phyloP scores from a whole-genome alignment of 2,329 filamentous ascomycete genomes.

The Penicillium brasilianum region DNA sequence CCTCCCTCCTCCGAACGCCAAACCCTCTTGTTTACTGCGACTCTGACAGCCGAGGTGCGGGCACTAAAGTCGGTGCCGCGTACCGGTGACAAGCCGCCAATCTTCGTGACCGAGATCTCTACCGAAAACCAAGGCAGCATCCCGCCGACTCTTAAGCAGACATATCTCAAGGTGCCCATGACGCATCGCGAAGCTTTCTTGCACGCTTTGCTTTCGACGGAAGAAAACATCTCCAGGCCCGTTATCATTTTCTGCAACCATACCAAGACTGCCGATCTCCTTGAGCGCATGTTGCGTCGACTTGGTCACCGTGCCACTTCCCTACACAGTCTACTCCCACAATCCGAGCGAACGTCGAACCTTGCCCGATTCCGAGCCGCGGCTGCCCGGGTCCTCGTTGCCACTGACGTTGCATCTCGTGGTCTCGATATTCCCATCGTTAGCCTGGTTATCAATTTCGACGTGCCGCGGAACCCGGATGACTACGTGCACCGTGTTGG shows the following conservation, averaged over 20 bases:
- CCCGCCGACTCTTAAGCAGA: slow-evolving; percentile 79
- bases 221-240: slow-evolving; percentile 73
- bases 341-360: slow-evolving; percentile 84
- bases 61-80: slow-evolving; percentile 79
- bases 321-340: slow-evolving; percentile 83
- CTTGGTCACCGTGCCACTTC: slow-evolving; percentile 90
- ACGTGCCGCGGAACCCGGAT: slow-evolving; percentile 92
- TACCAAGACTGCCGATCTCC: slow-evolving; percentile 82
- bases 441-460: slow-evolving; percentile 89
- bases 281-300: slow-evolving; percentile 85
- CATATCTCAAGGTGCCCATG: slow-evolving; percentile 84
- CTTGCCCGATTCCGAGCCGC: slow-evolving; percentile 88
- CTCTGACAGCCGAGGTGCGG: slow-evolving; percentile 88
- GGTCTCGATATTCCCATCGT: slow-evolving; percentile 96
- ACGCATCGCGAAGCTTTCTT: slow-evolving; percentile 95
- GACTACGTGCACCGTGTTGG: slow-evolving; percentile 98
- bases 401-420: slow-evolving; percentile 91
- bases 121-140: slow-evolving; percentile 71
- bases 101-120: slow-evolving; percentile 88
- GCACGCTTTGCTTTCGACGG: slow-evolving; percentile 83
- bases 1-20: slow-evolving; percentile 81
- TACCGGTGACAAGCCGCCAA: slow-evolving; percentile 70
- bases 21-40: slow-evolving; percentile 94
- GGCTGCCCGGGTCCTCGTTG: slow-evolving; percentile 86
- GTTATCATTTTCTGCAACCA: slow-evolving; percentile 95